Conservation (phyloP, 1,284 basidiomycete species). For the Ustilago hordei region DNA sequence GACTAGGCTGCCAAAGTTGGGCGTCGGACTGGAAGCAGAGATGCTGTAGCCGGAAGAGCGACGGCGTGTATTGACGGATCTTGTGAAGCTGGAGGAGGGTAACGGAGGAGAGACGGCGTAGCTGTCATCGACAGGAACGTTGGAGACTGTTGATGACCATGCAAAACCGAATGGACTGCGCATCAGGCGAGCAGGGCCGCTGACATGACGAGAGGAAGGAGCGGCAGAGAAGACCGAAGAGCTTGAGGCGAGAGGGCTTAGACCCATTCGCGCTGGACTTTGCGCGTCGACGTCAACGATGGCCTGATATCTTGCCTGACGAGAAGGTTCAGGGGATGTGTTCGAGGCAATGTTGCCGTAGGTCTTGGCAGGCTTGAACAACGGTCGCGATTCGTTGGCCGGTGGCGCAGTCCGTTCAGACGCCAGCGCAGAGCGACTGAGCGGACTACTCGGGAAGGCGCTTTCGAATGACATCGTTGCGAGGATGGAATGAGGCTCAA, state of each 20-base stretch:
- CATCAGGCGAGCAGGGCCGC: slow-evolving; percentile 36
- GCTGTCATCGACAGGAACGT: slow-evolving; percentile 5
- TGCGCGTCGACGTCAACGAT: not conserved
- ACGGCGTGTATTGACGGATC: slow-evolving; percentile 34
- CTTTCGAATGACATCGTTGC: slow-evolving; percentile 31
- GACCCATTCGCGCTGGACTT: not conserved
- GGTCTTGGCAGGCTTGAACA: not conserved
- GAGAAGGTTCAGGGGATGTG: not conserved
- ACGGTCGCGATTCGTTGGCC: rapidly evolving
- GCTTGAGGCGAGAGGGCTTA: not conserved
- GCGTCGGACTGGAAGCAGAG: slow-evolving; percentile 29
- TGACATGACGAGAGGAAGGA: slow-evolving; percentile 28
- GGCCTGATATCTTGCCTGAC: not conserved
- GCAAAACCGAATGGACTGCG: slow-evolving; percentile 20
- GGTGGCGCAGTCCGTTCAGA: not conserved
- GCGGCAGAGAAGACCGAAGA: slow-evolving; percentile 1
- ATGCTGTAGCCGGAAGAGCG: slow-evolving; percentile 34
- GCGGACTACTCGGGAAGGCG: slow-evolving; percentile 51
- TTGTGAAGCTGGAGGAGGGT: slow-evolving; percentile 26
- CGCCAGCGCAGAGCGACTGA: slow-evolving; percentile 41
- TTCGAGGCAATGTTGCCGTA: slow-evolving; percentile 7
- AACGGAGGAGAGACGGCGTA: slow-evolving; percentile 25
- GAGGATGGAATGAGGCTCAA: not conserved
- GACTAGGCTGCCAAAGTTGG: slow-evolving; percentile 61
- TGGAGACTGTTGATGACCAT: slow-evolving; percentile 12